phyloP scores from a whole-genome alignment of 75 land plant species.

The Picea sitchensis region DNA sequence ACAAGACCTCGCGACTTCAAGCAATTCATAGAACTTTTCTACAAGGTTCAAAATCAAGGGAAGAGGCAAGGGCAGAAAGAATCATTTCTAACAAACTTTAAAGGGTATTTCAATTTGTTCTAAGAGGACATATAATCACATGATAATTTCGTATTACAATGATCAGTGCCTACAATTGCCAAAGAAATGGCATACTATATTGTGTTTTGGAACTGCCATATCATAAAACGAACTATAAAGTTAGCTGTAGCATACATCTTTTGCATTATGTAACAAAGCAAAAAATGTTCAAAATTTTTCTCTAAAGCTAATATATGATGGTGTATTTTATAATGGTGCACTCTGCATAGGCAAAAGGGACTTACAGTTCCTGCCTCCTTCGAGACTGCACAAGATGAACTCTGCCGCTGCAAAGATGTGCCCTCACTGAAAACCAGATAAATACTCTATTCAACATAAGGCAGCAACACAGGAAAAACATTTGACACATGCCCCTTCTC shows the following conservation, averaged over 20 bases:
- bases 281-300: background rate
- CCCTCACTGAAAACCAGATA: constrained; percentile 18
- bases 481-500: too few species aligned
- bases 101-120: background rate
- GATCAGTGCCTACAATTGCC: background rate
- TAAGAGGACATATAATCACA: background rate
- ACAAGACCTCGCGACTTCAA: background rate
- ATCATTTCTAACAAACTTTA: background rate
- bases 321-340: background rate
- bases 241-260: background rate
- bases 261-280: background rate
- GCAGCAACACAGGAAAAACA: constrained; percentile 9
- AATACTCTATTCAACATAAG: background rate
- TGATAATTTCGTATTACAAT: background rate
- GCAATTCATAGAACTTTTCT: background rate
- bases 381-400: constrained; percentile 20
- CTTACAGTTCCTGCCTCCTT: constrained; percentile 22
- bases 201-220: background rate
- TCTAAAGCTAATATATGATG: background rate
- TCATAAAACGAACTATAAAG: background rate
- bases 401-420: constrained; percentile 28
- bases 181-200: background rate
- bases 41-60: background rate
- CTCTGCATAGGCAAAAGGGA: background rate
- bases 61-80: background rate